phyloP scores from a whole-genome alignment of 2,329 filamentous ascomycete genomes.

The Nannizziopsis arthrosporioides region DNA sequence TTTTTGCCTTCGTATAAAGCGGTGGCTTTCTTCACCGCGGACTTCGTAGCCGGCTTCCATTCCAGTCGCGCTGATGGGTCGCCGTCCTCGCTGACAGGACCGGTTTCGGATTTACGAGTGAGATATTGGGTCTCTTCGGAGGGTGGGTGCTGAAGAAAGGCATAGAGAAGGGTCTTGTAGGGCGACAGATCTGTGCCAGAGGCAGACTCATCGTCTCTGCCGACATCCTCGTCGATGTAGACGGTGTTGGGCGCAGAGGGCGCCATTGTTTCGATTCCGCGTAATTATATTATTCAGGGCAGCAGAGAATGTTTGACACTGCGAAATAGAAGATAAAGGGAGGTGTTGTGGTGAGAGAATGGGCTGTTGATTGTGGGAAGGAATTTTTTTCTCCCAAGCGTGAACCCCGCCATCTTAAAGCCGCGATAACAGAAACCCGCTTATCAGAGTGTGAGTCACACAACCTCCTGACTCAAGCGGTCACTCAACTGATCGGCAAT shows the following conservation, averaged over 20 bases:
- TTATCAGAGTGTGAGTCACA: no score
- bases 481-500: no score
- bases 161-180: slow-evolving; percentile 69
- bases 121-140: slow-evolving; percentile 51
- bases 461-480: no score
- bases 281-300: not conserved
- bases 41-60: slow-evolving; percentile 76
- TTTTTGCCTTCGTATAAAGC: slow-evolving; percentile 62
- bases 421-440: no score
- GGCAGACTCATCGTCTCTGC: slow-evolving; percentile 55
- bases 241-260: slow-evolving; percentile 33
- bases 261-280: slow-evolving; percentile 6
- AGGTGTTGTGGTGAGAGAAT: no score
- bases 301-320: no score
- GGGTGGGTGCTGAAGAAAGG: slow-evolving; percentile 59
- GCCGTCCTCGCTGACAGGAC: slow-evolving; percentile 48
- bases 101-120: slow-evolving; percentile 55
- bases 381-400: no score
- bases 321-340: no score
- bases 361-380: no score
- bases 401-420: no score
- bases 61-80: slow-evolving; percentile 53
- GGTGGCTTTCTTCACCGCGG: slow-evolving; percentile 72
- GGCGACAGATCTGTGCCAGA: slow-evolving; percentile 61
- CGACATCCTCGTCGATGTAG: slow-evolving; percentile 72